Conservation (phyloP, 106 monocot genomes). For the Apostasia ramifera region DNA sequence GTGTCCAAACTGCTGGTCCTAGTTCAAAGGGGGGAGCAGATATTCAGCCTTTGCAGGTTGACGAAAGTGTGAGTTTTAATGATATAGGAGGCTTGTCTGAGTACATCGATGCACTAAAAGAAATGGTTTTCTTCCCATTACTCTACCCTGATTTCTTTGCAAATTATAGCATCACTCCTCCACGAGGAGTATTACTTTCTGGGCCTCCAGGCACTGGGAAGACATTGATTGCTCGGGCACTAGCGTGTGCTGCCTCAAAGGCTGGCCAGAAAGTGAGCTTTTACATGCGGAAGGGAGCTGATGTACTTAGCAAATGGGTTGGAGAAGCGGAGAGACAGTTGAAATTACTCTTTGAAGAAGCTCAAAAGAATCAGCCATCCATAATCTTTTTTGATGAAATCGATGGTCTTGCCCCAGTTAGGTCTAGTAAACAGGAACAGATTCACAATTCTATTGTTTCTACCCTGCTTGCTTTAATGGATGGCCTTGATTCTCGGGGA, state of each 20-base stretch:
- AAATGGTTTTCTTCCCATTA: slow-evolving; percentile 98
- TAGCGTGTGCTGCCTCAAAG: slow-evolving; percentile 94
- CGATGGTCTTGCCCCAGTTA: slow-evolving; percentile 98
- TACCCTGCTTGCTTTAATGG: slow-evolving; percentile 97
- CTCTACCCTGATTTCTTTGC: slow-evolving; percentile 97
- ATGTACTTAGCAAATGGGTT: slow-evolving; percentile 99
- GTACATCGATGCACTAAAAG: slow-evolving; percentile 92
- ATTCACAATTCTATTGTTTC: slow-evolving; percentile 99
- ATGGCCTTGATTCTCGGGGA: slow-evolving; percentile 97
- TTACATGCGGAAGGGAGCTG: slow-evolving; percentile 99
- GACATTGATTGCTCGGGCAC: slow-evolving; percentile 91
- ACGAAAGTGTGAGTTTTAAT: slow-evolving; percentile 87
- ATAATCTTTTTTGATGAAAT: slow-evolving; percentile 99
- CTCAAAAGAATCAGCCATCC: slow-evolving; percentile 93
- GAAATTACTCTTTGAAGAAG: slow-evolving; percentile 96
- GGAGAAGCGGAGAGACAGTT: slow-evolving; percentile 97
- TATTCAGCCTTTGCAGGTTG: slow-evolving; percentile 92
- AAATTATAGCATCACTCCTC: slow-evolving; percentile 93
- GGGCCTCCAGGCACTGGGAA: slow-evolving; percentile 99
- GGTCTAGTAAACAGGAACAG: slow-evolving; percentile 98
- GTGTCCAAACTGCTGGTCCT: slow-evolving; percentile 93
- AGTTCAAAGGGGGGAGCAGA: slow-evolving; percentile 99
- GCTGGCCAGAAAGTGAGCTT: slow-evolving; percentile 96
- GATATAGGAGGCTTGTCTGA: slow-evolving; percentile 94
- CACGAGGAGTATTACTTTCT: slow-evolving; percentile 89